Percentiles rank a stretch among this genome's conserved stretches.
These are phyloP conservation scores for Suillus subaureus DNA, from an alignment of 768 basidiomycete genomes.

Conservation along the genomic window DNA sequence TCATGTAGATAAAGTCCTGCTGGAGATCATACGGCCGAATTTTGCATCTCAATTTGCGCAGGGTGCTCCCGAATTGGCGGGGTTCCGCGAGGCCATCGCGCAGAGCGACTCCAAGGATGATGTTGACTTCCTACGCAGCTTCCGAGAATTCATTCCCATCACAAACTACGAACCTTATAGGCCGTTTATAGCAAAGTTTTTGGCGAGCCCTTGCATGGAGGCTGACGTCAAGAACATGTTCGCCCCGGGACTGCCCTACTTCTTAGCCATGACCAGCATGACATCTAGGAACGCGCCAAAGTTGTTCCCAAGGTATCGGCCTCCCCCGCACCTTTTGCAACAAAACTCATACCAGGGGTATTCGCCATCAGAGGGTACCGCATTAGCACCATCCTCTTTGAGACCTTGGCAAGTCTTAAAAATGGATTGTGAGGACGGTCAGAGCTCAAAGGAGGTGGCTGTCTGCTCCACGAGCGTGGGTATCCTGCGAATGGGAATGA, in stretches of 20 bases:
- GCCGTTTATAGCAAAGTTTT: conserved; percentile 21
- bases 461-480: background rate
- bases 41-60: conserved; percentile 4
- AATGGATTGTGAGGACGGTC: background rate
- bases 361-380: background rate
- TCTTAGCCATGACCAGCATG: conserved; percentile 21
- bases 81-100: conserved; percentile 4
- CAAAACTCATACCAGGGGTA: background rate
- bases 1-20: background rate
- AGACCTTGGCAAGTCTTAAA: background rate
- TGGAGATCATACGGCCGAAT: conserved; percentile 8
- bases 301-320: conserved; percentile 24
- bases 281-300: conserved; percentile 23
- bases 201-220: conserved; percentile 4
- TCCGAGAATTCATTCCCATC: conserved; percentile 22
- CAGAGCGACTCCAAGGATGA: background rate
- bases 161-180: conserved; percentile 25
- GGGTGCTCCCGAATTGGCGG: background rate
- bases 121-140: conserved; percentile 2
- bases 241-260: conserved; percentile 24
- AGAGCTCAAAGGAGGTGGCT: background rate
- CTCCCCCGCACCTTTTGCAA: background rate
- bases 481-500: background rate
- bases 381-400: background rate
- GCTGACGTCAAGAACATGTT: conserved; percentile 26